Evolutionary conservation across 139 green algal species (phyloP).

Genomic region (Astrephomene gubernaculifera): DNA sequence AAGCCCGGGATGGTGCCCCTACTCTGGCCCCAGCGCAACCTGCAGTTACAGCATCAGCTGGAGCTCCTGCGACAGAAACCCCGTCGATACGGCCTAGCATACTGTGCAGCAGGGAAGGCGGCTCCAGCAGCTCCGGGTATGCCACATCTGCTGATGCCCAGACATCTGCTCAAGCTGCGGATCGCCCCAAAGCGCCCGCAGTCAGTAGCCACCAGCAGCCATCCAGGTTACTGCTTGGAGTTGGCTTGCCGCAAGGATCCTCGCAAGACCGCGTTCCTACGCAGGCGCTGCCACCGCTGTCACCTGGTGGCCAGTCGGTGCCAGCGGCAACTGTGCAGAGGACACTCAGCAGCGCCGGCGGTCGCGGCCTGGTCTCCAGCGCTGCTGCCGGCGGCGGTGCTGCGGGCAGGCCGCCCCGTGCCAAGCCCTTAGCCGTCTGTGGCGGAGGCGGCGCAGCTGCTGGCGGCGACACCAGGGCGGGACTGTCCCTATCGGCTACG

Average conservation of each 20-base stretch:
- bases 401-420: neutral
- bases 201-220: neutral
- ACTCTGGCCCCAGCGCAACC: neutral
- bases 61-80: neutral
- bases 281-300: neutral
- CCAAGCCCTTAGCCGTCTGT: too few species aligned
- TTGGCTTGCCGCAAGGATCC: neutral
- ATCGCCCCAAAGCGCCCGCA: too few species aligned
- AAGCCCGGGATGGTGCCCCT: neutral
- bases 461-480: neutral
- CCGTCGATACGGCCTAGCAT: neutral
- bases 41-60: too few species aligned
- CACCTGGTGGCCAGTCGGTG: neutral
- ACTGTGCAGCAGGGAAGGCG: neutral
- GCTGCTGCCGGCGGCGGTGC: neutral
- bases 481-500: too few species aligned
- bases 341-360: neutral
- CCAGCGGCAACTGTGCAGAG: neutral
- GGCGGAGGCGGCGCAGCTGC: neutral
- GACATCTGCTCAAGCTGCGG: neutral
- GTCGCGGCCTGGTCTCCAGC: neutral
- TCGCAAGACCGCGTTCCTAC: neutral
- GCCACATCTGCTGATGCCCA: neutral
- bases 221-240: neutral
- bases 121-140: neutral